These are phyloP conservation scores for Magnaporthiopsis rhizophila DNA, from an alignment of 2,329 filamentous ascomycete genomes.

Conservation along the genomic window DNA sequence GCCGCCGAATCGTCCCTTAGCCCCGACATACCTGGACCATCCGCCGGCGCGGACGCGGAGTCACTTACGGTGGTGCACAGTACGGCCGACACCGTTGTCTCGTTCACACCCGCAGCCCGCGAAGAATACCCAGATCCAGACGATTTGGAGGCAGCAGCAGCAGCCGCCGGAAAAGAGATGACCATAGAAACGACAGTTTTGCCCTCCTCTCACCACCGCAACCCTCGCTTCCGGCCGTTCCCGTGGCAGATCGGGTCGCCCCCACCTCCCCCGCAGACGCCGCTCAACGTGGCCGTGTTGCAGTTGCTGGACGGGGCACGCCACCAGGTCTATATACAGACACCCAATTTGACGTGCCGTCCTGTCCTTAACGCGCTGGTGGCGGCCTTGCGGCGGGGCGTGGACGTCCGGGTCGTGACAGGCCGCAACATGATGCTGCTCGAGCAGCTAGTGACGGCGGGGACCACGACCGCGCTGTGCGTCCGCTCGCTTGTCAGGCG, in stretches of 20 bases:
- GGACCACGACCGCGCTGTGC: constrained; percentile 62
- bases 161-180: not conserved
- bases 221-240: constrained; percentile 54
- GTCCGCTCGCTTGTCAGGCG: constrained; percentile 49
- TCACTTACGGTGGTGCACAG: not conserved
- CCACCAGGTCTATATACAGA: constrained; percentile 58
- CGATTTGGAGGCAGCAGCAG: not conserved
- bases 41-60: not conserved
- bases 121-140: not conserved
- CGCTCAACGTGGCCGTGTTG: constrained; percentile 58
- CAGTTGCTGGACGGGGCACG: constrained; percentile 51
- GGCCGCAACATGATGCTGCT: constrained; percentile 64
- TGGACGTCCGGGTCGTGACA: constrained; percentile 61
- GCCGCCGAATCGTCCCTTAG: not conserved
- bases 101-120: not conserved
- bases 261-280: constrained; percentile 49
- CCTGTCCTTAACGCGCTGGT: constrained; percentile 56
- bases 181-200: constrained; percentile 49
- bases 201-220: constrained; percentile 65
- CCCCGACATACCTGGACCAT: not conserved
- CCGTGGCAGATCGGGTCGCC: constrained; percentile 38
- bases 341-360: constrained; percentile 67
- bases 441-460: constrained; percentile 74
- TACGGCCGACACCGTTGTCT: not conserved
- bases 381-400: constrained; percentile 53